A percentile compares a stretch with the other conserved stretches of the same genome.
phyloP scores from a whole-genome alignment of 768 basidiomycete genomes.

The Solioccasus polychromus region DNA sequence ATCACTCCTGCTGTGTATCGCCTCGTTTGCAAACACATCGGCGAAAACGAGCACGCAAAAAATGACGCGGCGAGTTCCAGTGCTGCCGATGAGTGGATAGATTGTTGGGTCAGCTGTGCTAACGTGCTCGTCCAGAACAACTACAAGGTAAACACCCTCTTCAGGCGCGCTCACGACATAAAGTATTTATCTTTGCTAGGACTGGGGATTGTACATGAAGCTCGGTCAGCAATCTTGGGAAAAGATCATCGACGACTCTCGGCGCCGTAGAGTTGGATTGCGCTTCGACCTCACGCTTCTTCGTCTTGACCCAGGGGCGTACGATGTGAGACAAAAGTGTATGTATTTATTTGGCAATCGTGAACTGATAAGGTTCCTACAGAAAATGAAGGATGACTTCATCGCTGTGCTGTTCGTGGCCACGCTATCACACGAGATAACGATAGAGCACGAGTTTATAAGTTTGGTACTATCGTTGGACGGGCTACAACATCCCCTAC shows the following conservation, averaged over 20 bases:
- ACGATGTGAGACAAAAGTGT: constrained; percentile 42
- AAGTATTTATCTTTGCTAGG: constrained; percentile 33
- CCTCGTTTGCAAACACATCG: constrained; percentile 49
- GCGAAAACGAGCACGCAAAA: constrained; percentile 26
- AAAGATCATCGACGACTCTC: constrained; percentile 48
- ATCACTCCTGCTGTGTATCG: constrained; percentile 56
- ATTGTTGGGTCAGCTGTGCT: constrained; percentile 74
- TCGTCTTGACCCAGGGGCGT: constrained; percentile 57
- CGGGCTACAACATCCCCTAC: constrained; percentile 49
- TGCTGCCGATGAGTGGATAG: constrained; percentile 57
- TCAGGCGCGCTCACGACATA: not conserved
- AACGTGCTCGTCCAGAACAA: constrained; percentile 55
- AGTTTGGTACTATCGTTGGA: constrained; percentile 58
- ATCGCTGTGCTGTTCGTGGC: constrained; percentile 52
- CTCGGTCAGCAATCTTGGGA: constrained; percentile 53
- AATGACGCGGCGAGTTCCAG: constrained; percentile 18
- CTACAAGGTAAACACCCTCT: constrained; percentile 34
- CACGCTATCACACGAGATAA: constrained; percentile 44
- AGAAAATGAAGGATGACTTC: constrained; percentile 51
- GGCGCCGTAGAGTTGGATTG: constrained; percentile 58
- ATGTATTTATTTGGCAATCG: not conserved
- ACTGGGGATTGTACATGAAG: constrained; percentile 60
- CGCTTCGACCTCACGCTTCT: constrained; percentile 58
- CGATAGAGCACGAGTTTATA: constrained; percentile 58
- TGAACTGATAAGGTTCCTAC: constrained; percentile 3